Conservation (phyloP, 345 rosid genomes). For the Luvunga scandens region DNA sequence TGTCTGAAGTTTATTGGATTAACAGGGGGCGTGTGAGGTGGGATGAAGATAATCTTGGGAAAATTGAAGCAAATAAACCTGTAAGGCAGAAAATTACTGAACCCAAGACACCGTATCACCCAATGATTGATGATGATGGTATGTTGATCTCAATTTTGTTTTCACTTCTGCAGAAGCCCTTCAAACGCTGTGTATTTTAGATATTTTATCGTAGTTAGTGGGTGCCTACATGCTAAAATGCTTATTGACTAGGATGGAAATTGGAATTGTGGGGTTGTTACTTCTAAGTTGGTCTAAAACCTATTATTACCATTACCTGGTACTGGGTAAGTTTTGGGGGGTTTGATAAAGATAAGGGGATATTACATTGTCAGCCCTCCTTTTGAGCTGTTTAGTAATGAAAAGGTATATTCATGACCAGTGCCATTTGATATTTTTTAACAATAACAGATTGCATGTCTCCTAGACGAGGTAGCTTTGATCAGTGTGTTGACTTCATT, state of each 20-base stretch:
- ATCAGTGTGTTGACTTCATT: constrained; percentile 47
- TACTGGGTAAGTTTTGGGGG: background rate
- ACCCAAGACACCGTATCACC: constrained; percentile 97
- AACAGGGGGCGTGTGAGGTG: constrained; percentile 72
- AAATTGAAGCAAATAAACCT: constrained; percentile 96
- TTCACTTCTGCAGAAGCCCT: background rate
- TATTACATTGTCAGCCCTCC: background rate
- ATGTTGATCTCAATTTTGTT: constrained; percentile 19
- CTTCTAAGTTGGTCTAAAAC: background rate
- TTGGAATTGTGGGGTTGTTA: background rate
- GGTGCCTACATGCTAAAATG: background rate
- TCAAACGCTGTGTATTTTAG: background rate
- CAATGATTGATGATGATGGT: constrained; percentile 91
- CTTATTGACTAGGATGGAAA: background rate
- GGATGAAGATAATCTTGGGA: constrained; percentile 83
- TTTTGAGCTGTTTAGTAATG: background rate
- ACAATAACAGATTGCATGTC: constrained; percentile 52
- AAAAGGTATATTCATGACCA: background rate
- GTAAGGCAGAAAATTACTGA: constrained; percentile 97
- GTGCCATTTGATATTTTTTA: constrained; percentile 20
- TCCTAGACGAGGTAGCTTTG: constrained; percentile 53
- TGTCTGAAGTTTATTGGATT: constrained; percentile 23
- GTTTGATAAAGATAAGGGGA: background rate
- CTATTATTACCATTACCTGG: background rate
- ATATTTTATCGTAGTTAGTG: background rate